Base-by-base conservation (phyloP, 805 yeast species). In the Yamadazyma akitaensis region DNA sequence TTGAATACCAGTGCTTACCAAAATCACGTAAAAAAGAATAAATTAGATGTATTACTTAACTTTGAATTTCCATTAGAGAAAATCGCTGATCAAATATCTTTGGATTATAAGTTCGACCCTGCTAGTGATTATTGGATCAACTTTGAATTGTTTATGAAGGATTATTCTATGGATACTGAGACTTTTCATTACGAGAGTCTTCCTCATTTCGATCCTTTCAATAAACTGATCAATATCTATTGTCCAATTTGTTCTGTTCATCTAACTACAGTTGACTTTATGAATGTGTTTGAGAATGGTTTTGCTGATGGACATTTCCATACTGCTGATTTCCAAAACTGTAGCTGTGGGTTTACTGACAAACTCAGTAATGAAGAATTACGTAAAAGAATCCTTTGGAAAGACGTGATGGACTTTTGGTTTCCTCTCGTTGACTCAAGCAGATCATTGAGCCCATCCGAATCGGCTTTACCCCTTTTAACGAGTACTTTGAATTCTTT, bases 341-440 rank as follows among this genome's bases (percentile, higher is more conserved):
- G 63, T 33, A 14, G 7, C 5, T 57, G 60, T 49, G 51, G 51
- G 25, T 54, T 52, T 14, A 17, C 14, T 1, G 21, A 26, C 2
- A 24, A 30, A 8, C 37, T 62, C 17, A 52, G 51, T 21, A 63
- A 58, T 34, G 60, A 60, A 5, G 58, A 55, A 31, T 49, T 61
- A 19, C 44, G 61, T 32, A 57, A 54, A 34, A 34, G 63, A 10
- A 53, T 53, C 21, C 34, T 62, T 10, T 49, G 47, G 37, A 47
- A 28, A 21, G 51, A 44, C 17, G 31, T 39, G 7, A 34, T 43
- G 33, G 45, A 39, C 30, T 39, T 37, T 30, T 38, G 44, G 35
- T 44, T 42, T 17, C 33, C 45, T 5, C 18, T 18, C 5, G 35
- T 25, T 10, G 21, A 19, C 5, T 13, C 25, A 9, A 37, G 33